These are phyloP conservation scores for Linderina pennispora DNA, from an alignment of 192 early-diverging fungal species.

Conservation along the genomic window DNA sequence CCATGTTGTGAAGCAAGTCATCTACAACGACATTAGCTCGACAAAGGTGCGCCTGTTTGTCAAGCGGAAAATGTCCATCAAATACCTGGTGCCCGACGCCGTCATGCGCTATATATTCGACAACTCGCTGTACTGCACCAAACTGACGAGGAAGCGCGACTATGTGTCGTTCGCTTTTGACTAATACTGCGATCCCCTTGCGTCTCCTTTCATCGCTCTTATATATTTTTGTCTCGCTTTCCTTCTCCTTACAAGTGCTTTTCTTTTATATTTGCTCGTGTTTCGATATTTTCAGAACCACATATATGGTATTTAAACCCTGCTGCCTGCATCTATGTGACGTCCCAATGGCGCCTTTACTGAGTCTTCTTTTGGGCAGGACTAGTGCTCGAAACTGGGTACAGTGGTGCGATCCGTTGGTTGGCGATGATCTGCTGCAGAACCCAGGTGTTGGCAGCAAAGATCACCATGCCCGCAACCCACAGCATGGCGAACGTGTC, in stretches of 20 bases:
- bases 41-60: conserved; percentile 95
- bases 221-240: too few relatives aligned
- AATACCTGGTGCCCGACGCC: conserved; percentile 86
- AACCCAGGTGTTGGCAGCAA: conserved; percentile 66
- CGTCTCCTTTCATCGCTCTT: too few relatives aligned
- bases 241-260: too few relatives aligned
- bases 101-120: conserved; percentile 87
- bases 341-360: too few relatives aligned
- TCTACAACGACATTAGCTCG: conserved; percentile 97
- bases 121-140: conserved; percentile 65
- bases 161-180: conserved; percentile 49
- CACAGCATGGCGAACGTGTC: conserved; percentile 76
- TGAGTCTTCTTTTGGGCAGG: background rate
- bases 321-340: too few relatives aligned
- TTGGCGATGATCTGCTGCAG: conserved; percentile 42
- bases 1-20: conserved; percentile 89
- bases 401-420: conserved; percentile 28
- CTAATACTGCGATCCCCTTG: too few relatives aligned
- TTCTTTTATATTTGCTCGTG: too few relatives aligned
- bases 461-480: conserved; percentile 68
- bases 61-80: conserved; percentile 88
- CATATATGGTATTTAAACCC: conserved; percentile 2
- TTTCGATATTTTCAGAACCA: background rate
- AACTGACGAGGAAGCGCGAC: conserved; percentile 47
- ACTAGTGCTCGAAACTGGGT: conserved; percentile 1